These are phyloP conservation scores for Nissolia schottii DNA, from an alignment of 306 rosid species.

Conservation along the genomic window DNA sequence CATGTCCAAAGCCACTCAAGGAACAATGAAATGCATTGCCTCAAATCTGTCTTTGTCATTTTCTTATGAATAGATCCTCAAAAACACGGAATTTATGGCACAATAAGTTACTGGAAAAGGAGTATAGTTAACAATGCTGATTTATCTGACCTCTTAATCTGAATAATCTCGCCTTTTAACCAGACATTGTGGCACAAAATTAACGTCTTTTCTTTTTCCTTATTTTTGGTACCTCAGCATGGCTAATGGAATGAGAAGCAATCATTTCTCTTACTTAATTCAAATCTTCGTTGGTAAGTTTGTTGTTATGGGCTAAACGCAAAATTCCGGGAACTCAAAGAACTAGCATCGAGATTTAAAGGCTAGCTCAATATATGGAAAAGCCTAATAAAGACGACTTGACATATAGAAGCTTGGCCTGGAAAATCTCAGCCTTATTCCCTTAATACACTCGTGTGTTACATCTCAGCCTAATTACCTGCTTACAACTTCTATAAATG, in stretches of 20 bases:
- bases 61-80: background rate
- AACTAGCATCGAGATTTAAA: no score
- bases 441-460: no score
- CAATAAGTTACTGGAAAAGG: background rate
- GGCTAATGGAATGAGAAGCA: background rate
- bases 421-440: no score
- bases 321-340: no score
- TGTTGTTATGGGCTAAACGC: no score
- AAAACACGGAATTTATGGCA: background rate
- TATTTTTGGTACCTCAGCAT: background rate
- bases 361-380: no score
- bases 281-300: constrained; percentile 3
- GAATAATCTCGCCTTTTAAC: no score
- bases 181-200: background rate
- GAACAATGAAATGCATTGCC: constrained; percentile 15
- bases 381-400: no score
- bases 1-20: constrained; percentile 4
- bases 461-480: no score
- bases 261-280: background rate
- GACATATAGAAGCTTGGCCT: no score
- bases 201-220: background rate
- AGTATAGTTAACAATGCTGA: background rate
- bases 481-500: no score
- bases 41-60: background rate
- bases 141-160: background rate